phyloP scores from a whole-genome alignment of 2,329 filamentous ascomycete genomes.

The Aspergillus texensis region DNA sequence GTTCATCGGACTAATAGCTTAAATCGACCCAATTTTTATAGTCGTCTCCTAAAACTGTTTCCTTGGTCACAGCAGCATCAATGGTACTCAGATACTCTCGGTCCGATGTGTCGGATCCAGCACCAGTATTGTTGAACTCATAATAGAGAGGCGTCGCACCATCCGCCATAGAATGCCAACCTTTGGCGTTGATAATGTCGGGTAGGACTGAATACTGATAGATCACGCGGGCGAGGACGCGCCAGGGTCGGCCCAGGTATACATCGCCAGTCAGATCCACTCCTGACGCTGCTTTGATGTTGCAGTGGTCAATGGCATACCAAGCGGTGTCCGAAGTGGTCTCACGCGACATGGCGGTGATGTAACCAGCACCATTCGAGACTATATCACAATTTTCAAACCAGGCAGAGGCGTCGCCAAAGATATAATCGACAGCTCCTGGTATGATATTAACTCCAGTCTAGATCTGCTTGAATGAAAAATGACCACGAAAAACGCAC shows the following conservation, averaged over 20 bases:
- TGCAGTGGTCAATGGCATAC: slow-evolving; percentile 37
- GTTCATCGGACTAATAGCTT: not conserved
- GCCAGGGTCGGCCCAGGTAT: slow-evolving; percentile 39
- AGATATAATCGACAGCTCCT: slow-evolving; percentile 41
- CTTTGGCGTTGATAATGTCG: slow-evolving; percentile 33
- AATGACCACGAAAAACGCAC: slow-evolving; percentile 8
- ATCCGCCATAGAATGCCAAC: slow-evolving; percentile 37
- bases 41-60: not conserved
- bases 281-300: slow-evolving; percentile 24
- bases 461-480: not conserved
- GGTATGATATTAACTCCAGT: not conserved
- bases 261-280: slow-evolving; percentile 25
- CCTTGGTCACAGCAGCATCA: not conserved
- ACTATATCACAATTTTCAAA: slow-evolving; percentile 36
- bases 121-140: slow-evolving; percentile 21
- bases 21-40: not conserved
- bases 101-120: not conserved
- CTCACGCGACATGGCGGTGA: slow-evolving; percentile 36
- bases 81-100: not conserved
- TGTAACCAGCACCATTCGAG: slow-evolving; percentile 34
- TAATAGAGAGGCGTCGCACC: slow-evolving; percentile 35
- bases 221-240: slow-evolving; percentile 37
- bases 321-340: slow-evolving; percentile 27
- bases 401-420: slow-evolving; percentile 35
- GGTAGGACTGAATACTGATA: slow-evolving; percentile 34